A percentile compares a stretch with the other conserved stretches of the same genome.
Evolutionary conservation across 2,329 filamentous ascomycete species (phyloP).

Genomic region (Aspergillus ibericus): DNA sequence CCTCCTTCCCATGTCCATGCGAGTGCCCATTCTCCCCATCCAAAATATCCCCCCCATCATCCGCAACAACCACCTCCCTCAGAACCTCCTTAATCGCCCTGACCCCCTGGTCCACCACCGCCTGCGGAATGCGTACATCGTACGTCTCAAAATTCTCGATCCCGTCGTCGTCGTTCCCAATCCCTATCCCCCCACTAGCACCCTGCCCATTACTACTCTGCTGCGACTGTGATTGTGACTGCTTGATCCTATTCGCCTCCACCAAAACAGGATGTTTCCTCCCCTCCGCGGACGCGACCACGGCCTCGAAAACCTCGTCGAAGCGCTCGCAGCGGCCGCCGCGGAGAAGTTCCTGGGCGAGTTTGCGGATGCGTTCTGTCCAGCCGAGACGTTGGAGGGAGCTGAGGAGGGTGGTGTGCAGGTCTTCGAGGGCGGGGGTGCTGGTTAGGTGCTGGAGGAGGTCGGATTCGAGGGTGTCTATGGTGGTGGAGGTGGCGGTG

Average conservation of each 20-base stretch:
- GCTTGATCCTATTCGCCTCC: conserved; percentile 10
- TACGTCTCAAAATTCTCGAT: conserved; percentile 38
- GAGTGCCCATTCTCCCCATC: conserved; percentile 4
- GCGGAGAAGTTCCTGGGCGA: conserved; percentile 58
- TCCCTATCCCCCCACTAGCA: no score
- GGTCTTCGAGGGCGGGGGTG: conserved; percentile 54
- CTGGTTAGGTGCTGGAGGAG: conserved; percentile 48
- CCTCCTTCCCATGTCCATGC: conserved; percentile 10
- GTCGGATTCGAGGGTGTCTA: conserved; percentile 37
- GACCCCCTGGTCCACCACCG: conserved; percentile 52
- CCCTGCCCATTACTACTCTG: no score
- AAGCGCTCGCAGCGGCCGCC: conserved; percentile 58
- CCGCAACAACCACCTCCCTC: conserved; percentile 51
- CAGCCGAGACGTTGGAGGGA: conserved; percentile 60
- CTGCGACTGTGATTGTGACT: no score
- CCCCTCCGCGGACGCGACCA: conserved; percentile 50
- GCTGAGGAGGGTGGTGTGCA: conserved; percentile 56
- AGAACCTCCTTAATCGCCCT: conserved; percentile 54
- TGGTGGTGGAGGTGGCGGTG: conserved; percentile 18
- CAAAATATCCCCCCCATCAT: conserved; percentile 22
- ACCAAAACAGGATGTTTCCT: conserved; percentile 30
- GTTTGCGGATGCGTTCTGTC: conserved; percentile 56
- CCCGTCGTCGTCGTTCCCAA: conserved; percentile 10
- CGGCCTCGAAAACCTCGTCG: conserved; percentile 56
- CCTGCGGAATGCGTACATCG: conserved; percentile 51